These are phyloP conservation scores for Acrocalymma vagum DNA, from an alignment of 2,329 filamentous ascomycete genomes.

Conservation along the genomic window DNA sequence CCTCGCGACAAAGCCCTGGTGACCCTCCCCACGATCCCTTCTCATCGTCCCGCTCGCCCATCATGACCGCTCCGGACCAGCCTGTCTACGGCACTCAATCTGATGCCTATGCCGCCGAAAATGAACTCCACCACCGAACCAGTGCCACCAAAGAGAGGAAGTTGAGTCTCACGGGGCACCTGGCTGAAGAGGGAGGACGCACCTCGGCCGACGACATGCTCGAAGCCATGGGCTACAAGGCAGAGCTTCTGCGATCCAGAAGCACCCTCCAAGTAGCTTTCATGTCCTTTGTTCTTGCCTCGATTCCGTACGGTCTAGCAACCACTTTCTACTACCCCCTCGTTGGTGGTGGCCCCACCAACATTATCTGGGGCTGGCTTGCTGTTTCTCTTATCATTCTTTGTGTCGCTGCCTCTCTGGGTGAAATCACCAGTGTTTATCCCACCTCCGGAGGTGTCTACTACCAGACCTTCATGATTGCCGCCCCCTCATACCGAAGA, in stretches of 20 bases:
- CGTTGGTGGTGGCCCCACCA: slow-evolving; percentile 70
- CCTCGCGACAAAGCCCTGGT: slow-evolving; percentile 23
- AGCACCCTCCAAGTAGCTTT: slow-evolving; percentile 75
- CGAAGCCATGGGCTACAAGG: slow-evolving; percentile 71
- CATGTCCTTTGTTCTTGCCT: slow-evolving; percentile 80
- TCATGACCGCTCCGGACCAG: slow-evolving; percentile 30
- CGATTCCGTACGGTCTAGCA: slow-evolving; percentile 76
- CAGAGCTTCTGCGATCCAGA: slow-evolving; percentile 70
- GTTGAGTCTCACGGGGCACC: slow-evolving; percentile 27
- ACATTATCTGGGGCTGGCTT: slow-evolving; percentile 78
- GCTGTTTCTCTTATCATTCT: slow-evolving; percentile 73
- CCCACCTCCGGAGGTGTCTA: slow-evolving; percentile 82
- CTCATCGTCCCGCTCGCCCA: slow-evolving; percentile 24
- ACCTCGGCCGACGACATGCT: slow-evolving; percentile 68
- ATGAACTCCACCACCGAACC: slow-evolving; percentile 32
- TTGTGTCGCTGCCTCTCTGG: slow-evolving; percentile 72
- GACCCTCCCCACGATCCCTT: slow-evolving; percentile 17
- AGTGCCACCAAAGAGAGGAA: slow-evolving; percentile 35
- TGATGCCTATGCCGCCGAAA: slow-evolving; percentile 43
- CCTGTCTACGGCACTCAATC: slow-evolving; percentile 40
- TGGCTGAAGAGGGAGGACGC: slow-evolving; percentile 33
- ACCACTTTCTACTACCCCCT: slow-evolving; percentile 75
- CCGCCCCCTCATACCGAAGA: slow-evolving; percentile 67
- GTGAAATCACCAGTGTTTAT: slow-evolving; percentile 79
- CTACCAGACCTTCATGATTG: slow-evolving; percentile 80